phyloP scores from a whole-genome alignment of 1,139 yeast species.

The Nakaseomyces nivariensis region DNA sequence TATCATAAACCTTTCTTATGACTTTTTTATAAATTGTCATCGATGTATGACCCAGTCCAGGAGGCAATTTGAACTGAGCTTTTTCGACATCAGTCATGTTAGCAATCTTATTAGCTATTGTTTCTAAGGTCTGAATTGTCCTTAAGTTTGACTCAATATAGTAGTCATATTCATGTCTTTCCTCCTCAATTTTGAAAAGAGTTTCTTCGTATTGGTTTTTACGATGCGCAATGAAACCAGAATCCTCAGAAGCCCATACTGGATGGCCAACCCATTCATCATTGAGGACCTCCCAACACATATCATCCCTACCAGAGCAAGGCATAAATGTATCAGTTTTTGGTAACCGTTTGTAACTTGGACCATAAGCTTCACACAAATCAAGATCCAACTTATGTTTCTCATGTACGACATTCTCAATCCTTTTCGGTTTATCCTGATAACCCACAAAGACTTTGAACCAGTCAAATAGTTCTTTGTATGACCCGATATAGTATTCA shows the following conservation, averaged over 20 bases:
- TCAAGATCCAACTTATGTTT: constrained; percentile 85
- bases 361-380: constrained; percentile 78
- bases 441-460: constrained; percentile 86
- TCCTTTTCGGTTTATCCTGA: constrained; percentile 64
- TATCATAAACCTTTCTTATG: constrained; percentile 83
- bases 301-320: constrained; percentile 94
- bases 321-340: constrained; percentile 95
- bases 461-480: constrained; percentile 77
- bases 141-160: constrained; percentile 91
- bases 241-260: constrained; percentile 98
- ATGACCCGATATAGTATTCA: constrained; percentile 74
- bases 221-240: constrained; percentile 95
- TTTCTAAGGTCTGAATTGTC: constrained; percentile 90
- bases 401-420: constrained; percentile 80
- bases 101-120: constrained; percentile 88
- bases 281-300: constrained; percentile 98
- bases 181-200: constrained; percentile 90
- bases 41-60: constrained; percentile 88
- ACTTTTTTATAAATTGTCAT: constrained; percentile 88
- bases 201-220: constrained; percentile 97
- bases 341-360: constrained; percentile 86
- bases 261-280: constrained; percentile 99
- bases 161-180: constrained; percentile 91
- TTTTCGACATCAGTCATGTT: constrained; percentile 89
- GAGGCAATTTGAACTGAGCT: constrained; percentile 75